Conservation (phyloP, 2,329 filamentous ascomycete genomes). For the Trichophaea hybrida region DNA sequence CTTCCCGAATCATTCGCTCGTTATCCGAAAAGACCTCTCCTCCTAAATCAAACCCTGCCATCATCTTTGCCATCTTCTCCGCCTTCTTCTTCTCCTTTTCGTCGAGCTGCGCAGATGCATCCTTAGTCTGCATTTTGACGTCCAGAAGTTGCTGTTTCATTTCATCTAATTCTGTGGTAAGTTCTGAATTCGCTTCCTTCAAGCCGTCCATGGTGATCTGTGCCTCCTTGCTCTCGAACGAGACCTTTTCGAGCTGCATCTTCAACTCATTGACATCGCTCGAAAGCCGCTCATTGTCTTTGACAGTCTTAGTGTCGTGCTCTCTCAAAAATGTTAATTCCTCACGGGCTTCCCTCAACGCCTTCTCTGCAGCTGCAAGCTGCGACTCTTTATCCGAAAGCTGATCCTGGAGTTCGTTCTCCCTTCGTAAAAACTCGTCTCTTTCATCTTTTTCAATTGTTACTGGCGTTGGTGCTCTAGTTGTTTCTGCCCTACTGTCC, state of each 20-base stretch:
- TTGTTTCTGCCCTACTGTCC: constrained; percentile 31
- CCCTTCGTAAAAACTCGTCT: constrained; percentile 84
- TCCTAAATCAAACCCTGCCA: constrained; percentile 93
- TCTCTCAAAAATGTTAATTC: constrained; percentile 77
- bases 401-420: constrained; percentile 96
- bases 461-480: constrained; percentile 33
- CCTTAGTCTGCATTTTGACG: constrained; percentile 91
- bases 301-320: constrained; percentile 64
- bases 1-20: constrained; percentile 67
- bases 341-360: constrained; percentile 67
- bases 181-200: constrained; percentile 87
- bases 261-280: constrained; percentile 82
- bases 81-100: constrained; percentile 99
- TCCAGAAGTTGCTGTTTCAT: constrained; percentile 92
- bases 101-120: constrained; percentile 74
- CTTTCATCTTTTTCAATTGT: constrained; percentile 90
- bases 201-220: constrained; percentile 95
- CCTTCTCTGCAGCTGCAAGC: constrained; percentile 64
- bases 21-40: constrained; percentile 88
- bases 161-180: constrained; percentile 83
- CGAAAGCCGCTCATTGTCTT: constrained; percentile 77
- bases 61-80: constrained; percentile 99
- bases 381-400: constrained; percentile 81
- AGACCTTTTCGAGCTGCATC: constrained; percentile 91
- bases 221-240: constrained; percentile 92